Evolutionary conservation across 2,329 filamentous ascomycete genomes (phyloP).

Genomic region (Epichloe baconii): DNA sequence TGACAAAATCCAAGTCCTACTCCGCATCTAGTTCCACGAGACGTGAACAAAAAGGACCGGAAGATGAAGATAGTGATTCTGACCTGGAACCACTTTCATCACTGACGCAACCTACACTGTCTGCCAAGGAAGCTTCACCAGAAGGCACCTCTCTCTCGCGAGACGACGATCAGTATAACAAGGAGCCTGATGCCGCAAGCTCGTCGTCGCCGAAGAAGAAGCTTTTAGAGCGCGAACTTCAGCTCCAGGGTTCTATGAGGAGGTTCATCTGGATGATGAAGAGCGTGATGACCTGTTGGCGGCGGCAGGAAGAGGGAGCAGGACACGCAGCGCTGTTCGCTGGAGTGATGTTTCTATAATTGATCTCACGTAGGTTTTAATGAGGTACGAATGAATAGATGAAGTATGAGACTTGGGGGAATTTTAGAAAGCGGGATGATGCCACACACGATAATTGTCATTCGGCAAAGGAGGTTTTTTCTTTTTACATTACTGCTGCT

Average conservation of each 20-base stretch:
- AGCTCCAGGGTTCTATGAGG: conserved; percentile 26
- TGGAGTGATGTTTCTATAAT: conserved; percentile 22
- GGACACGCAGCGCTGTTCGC: conserved; percentile 10
- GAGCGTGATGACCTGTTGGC: conserved; percentile 14
- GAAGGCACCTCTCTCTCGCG: neutral
- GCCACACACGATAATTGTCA: neutral
- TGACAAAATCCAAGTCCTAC: conserved; percentile 1
- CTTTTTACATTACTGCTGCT: no score
- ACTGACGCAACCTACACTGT: neutral
- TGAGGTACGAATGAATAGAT: no score
- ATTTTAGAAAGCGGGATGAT: no score
- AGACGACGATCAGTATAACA: neutral
- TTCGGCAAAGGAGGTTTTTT: neutral
- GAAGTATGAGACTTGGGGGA: no score
- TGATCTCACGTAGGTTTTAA: conserved; percentile 15
- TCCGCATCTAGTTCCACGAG: neutral
- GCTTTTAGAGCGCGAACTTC: conserved; percentile 25
- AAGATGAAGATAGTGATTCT: conserved; percentile 5
- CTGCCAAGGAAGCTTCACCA: neutral
- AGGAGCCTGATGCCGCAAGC: neutral
- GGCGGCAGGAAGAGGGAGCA: conserved; percentile 7
- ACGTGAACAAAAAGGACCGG: neutral
- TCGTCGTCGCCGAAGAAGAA: conserved; percentile 21
- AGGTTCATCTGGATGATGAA: conserved; percentile 14
- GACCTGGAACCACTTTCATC: conserved; percentile 5